Evolutionary conservation across 192 early-diverging fungal genomes (phyloP).

Genomic region (Coemansia sp.): DNA sequence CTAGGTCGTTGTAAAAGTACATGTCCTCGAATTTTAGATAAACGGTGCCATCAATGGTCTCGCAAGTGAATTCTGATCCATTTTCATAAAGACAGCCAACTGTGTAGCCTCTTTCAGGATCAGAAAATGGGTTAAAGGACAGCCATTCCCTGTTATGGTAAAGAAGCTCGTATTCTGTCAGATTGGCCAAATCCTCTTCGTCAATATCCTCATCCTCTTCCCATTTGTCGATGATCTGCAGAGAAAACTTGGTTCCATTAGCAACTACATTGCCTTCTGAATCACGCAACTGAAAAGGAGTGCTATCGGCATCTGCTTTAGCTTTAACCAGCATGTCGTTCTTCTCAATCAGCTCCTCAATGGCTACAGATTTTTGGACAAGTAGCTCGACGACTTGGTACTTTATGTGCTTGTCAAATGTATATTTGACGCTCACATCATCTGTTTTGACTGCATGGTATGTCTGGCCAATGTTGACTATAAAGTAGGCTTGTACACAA

Average conservation of each 20-base stretch:
- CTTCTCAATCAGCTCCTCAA: not conserved
- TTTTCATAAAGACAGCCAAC: no score
- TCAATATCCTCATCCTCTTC: not conserved
- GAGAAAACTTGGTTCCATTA: not conserved
- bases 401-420: not conserved
- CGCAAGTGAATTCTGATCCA: not conserved
- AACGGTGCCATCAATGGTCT: not conserved
- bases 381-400: not conserved
- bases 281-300: slow-evolving; percentile 5
- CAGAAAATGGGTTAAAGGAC: not conserved
- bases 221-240: not conserved
- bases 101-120: no score
- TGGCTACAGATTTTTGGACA: not conserved
- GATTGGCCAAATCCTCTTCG: not conserved
- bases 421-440: not conserved
- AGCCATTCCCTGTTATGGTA: not conserved
- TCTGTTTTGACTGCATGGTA: slow-evolving; percentile 2
- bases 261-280: not conserved
- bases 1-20: not conserved
- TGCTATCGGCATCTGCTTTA: not conserved
- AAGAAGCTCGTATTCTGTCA: not conserved
- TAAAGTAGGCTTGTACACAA: slow-evolving; percentile 1
- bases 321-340: not conserved
- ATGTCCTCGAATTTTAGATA: slow-evolving; percentile 2
- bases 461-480: not conserved